Conservation (phyloP, 192 early-diverging fungal species). For the Coemansia asiatica region DNA sequence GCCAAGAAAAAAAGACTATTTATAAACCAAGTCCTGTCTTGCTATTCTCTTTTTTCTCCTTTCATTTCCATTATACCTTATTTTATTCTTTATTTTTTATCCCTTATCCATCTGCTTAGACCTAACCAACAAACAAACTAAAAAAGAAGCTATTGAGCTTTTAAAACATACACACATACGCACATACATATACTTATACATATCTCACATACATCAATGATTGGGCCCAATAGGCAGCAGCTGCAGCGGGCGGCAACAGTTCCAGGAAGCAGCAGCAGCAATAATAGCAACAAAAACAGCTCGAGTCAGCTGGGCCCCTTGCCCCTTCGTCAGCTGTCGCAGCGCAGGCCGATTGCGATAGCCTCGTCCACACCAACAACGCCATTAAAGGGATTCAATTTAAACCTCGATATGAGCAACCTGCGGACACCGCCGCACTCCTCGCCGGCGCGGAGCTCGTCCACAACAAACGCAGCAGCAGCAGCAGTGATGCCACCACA, state of each 20-base stretch:
- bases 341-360: constrained; percentile 14
- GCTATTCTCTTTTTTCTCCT: neutral
- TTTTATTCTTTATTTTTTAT: neutral
- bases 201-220: constrained; percentile 1
- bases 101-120: neutral
- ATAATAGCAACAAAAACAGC: neutral
- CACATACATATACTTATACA: constrained; percentile 4
- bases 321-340: constrained; percentile 12
- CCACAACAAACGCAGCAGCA: no score
- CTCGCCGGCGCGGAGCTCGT: constrained; percentile 1
- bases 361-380: neutral
- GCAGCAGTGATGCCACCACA: neutral
- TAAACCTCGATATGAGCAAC: constrained; percentile 14
- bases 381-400: neutral
- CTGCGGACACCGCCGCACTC: constrained; percentile 5
- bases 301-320: constrained; percentile 3
- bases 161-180: neutral
- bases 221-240: constrained; percentile 6
- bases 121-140: neutral
- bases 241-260: constrained; percentile 21
- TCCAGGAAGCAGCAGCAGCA: constrained; percentile 8
- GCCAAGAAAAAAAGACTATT: neutral
- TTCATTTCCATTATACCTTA: neutral
- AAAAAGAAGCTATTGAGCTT: neutral
- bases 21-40: neutral